Conservation (phyloP, 768 basidiomycete species). For the Psilocybe tampanensis region DNA sequence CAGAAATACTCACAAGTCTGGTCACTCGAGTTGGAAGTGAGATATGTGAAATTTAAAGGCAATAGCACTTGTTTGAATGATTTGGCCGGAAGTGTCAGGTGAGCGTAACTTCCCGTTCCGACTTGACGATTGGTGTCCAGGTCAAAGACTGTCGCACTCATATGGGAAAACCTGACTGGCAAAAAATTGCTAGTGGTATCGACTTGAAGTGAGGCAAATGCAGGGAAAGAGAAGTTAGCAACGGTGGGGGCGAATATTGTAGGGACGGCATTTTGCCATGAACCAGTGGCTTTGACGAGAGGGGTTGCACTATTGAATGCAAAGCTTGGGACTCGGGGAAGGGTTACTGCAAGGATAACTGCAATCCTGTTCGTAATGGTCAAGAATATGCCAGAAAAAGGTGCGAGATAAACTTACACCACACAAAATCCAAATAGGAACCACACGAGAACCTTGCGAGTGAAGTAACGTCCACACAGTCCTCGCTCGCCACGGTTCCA, state of each 20-base stretch:
- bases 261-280: constrained; percentile 57
- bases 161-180: constrained; percentile 70
- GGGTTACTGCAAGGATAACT: constrained; percentile 72
- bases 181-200: constrained; percentile 77
- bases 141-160: constrained; percentile 74
- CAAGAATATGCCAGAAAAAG: constrained; percentile 10
- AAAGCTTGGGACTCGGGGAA: constrained; percentile 82
- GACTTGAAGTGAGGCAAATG: constrained; percentile 70
- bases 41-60: constrained; percentile 84
- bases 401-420: constrained; percentile 40
- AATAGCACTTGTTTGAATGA: constrained; percentile 63
- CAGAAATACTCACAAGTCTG: constrained; percentile 65
- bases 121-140: constrained; percentile 65
- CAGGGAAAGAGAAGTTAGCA: constrained; percentile 91
- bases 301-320: constrained; percentile 61
- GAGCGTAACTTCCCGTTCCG: constrained; percentile 64
- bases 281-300: constrained; percentile 58
- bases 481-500: constrained; percentile 84
- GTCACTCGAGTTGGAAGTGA: constrained; percentile 79
- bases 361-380: constrained; percentile 47
- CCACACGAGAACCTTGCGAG: constrained; percentile 71
- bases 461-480: constrained; percentile 79
- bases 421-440: constrained; percentile 62
- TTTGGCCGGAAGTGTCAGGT: constrained; percentile 66
- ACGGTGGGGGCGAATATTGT: constrained; percentile 73